These are phyloP conservation scores for Lagerstroemia speciosa DNA, from an alignment of 345 rosid species.

Conservation along the genomic window DNA sequence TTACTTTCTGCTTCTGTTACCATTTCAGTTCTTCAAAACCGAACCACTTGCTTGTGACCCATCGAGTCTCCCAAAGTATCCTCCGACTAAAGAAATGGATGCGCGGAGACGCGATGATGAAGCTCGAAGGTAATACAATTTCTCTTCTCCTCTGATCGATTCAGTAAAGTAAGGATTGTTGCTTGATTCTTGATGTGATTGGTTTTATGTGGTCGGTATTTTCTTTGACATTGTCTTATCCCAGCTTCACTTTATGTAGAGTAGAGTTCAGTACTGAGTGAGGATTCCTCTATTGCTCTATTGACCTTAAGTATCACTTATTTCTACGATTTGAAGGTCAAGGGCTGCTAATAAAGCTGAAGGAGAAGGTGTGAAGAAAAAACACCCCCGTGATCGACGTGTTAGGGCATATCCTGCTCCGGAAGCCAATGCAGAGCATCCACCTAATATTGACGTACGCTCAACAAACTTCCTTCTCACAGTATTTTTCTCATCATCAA, in stretches of 20 bases:
- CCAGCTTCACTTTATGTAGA: no score
- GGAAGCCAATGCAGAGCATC: slow-evolving; percentile 94
- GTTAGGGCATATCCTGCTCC: slow-evolving; percentile 61
- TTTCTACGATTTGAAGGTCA: slow-evolving; percentile 22
- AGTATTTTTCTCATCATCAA: not conserved
- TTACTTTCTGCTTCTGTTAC: slow-evolving; percentile 1
- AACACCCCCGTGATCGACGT: slow-evolving; percentile 61
- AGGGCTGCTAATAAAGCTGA: slow-evolving; percentile 73
- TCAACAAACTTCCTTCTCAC: not conserved
- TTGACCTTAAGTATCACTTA: no score
- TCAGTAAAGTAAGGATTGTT: not conserved
- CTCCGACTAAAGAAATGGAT: slow-evolving; percentile 90
- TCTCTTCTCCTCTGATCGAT: not conserved
- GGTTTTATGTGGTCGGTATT: not conserved
- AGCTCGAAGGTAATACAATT: slow-evolving; percentile 50
- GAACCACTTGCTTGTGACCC: slow-evolving; percentile 84
- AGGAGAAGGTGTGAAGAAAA: slow-evolving; percentile 64
- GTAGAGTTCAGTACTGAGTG: no score
- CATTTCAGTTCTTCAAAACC: slow-evolving; percentile 29
- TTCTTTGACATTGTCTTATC: no score
- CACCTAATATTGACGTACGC: slow-evolving; percentile 79
- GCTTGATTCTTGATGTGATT: not conserved
- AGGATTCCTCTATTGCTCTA: no score
- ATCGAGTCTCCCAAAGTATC: slow-evolving; percentile 77
- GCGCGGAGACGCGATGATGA: slow-evolving; percentile 71